A percentile compares a stretch with the other conserved stretches of the same genome.
Evolutionary conservation across 805 yeast species (phyloP).

Genomic region (Candida morakotiae): DNA sequence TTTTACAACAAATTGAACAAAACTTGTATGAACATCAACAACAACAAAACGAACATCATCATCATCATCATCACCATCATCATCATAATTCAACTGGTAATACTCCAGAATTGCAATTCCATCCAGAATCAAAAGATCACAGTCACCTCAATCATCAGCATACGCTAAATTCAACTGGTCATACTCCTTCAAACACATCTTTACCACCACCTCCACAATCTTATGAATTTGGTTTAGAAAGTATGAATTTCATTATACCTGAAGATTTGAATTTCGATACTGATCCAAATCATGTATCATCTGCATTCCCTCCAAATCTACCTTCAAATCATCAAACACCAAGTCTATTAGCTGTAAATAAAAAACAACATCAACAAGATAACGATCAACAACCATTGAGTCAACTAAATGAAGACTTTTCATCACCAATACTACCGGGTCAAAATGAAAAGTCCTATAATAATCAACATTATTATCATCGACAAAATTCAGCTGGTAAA

Average conservation of each 20-base stretch:
- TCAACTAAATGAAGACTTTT: conserved; percentile 10
- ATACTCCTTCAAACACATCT: conserved; percentile 5
- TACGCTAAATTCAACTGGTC: conserved; percentile 8
- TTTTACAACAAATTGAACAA: conserved; percentile 26
- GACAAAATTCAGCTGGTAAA: conserved; percentile 14
- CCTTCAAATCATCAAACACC: conserved; percentile 21
- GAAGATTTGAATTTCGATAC: conserved; percentile 14
- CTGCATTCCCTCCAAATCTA: conserved; percentile 25
- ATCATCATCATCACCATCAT: conserved; percentile 2
- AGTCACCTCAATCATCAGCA: conserved; percentile 2
- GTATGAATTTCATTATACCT: conserved; percentile 21
- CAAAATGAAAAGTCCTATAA: conserved; percentile 40
- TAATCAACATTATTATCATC: conserved; percentile 38
- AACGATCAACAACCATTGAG: neutral
- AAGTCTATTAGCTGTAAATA: conserved; percentile 18
- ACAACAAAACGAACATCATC: conserved; percentile 4
- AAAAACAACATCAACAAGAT: neutral
- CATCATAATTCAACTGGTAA: conserved; percentile 7
- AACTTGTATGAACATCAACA: conserved; percentile 20
- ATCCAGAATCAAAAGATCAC: neutral
- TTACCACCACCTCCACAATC: conserved; percentile 10
- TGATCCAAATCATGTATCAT: conserved; percentile 11
- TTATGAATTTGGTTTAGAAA: conserved; percentile 22
- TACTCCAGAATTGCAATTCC: conserved; percentile 3
- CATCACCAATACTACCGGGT: conserved; percentile 37